Percentiles rank a stretch among this genome's conserved stretches.
Evolutionary conservation across 140 eudicot genomes (phyloP).

Genomic region (Stevia rebaudiana): DNA sequence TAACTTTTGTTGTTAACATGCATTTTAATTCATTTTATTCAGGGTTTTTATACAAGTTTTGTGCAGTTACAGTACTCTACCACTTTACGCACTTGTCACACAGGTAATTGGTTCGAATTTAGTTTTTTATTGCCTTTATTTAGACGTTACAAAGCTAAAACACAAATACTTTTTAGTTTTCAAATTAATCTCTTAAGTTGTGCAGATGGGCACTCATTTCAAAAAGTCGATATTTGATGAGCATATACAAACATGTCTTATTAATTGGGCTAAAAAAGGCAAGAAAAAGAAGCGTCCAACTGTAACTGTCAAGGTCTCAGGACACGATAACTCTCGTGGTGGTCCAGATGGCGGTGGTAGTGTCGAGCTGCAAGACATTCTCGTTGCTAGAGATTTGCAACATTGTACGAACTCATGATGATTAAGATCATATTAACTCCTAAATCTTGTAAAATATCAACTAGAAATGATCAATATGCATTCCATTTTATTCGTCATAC

Average conservation of each 20-base stretch:
- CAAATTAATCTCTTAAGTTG: not conserved
- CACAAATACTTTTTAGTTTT: no score
- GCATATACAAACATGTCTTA: slow-evolving; percentile 67
- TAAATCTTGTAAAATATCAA: not conserved
- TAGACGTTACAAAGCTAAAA: no score
- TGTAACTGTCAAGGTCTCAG: slow-evolving; percentile 20
- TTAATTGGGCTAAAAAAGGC: slow-evolving; percentile 81
- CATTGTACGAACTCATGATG: not conserved
- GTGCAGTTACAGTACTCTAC: slow-evolving; percentile 91
- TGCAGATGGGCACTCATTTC: slow-evolving; percentile 89
- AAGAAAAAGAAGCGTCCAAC: slow-evolving; percentile 48
- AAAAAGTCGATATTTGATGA: slow-evolving; percentile 88
- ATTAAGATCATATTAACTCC: slow-evolving; percentile 7
- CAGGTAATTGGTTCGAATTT: slow-evolving; percentile 47
- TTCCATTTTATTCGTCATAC: not conserved
- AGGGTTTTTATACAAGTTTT: slow-evolving; percentile 78
- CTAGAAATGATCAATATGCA: slow-evolving; percentile 9
- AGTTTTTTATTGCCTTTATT: not conserved
- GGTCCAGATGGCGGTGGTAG: not conserved
- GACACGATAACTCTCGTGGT: slow-evolving; percentile 24
- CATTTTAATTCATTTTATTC: not conserved
- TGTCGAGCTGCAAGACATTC: slow-evolving; percentile 28
- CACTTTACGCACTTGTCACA: slow-evolving; percentile 86
- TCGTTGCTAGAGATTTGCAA: slow-evolving; percentile 17
- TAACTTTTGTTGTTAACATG: not conserved